A percentile compares a stretch with the other conserved stretches of the same genome.
Evolutionary conservation across 2,329 filamentous ascomycete genomes (phyloP).

Genomic region (Fusarium sp.): DNA sequence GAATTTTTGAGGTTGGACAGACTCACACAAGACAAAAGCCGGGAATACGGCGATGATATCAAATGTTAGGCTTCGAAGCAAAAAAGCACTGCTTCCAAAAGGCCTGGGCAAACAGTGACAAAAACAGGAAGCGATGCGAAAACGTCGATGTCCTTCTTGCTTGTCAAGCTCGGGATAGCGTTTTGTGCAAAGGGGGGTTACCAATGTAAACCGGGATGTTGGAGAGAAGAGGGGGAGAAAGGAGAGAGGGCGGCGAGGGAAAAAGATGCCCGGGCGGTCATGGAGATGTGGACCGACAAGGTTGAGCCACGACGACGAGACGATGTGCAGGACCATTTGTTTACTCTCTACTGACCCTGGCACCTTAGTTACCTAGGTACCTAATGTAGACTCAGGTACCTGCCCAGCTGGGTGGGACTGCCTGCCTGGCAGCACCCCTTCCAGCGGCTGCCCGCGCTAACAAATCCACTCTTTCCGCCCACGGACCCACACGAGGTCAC

Average conservation of each 20-base stretch:
- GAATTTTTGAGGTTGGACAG: conserved; percentile 27
- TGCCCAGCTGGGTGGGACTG: not conserved
- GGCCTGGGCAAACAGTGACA: conserved; percentile 31
- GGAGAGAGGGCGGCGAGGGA: conserved; percentile 3
- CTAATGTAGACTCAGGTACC: not conserved
- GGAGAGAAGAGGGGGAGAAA: conserved; percentile 23
- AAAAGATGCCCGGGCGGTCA: conserved; percentile 26
- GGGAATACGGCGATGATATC: conserved; percentile 39
- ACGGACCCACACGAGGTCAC: not conserved
- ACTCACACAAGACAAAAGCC: conserved; percentile 41
- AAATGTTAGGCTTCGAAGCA: conserved; percentile 45
- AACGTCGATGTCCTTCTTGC: conserved; percentile 14
- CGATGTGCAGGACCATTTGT: conserved; percentile 14
- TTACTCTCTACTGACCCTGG: conserved; percentile 30
- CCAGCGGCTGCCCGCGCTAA: not conserved
- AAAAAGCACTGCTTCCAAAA: conserved; percentile 37
- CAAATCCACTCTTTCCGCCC: not conserved
- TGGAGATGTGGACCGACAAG: conserved; percentile 18
- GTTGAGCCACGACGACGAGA: not conserved
- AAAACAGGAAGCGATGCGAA: conserved; percentile 32
- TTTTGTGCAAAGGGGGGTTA: conserved; percentile 19
- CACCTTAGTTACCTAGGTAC: too few relatives aligned
- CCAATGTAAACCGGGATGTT: conserved; percentile 37
- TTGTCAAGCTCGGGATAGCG: not conserved
- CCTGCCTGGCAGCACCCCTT: not conserved